A percentile compares a stretch with the other conserved stretches of the same genome.
Conservation (phyloP, 768 basidiomycete species). For the Saitozyma sp. region DNA sequence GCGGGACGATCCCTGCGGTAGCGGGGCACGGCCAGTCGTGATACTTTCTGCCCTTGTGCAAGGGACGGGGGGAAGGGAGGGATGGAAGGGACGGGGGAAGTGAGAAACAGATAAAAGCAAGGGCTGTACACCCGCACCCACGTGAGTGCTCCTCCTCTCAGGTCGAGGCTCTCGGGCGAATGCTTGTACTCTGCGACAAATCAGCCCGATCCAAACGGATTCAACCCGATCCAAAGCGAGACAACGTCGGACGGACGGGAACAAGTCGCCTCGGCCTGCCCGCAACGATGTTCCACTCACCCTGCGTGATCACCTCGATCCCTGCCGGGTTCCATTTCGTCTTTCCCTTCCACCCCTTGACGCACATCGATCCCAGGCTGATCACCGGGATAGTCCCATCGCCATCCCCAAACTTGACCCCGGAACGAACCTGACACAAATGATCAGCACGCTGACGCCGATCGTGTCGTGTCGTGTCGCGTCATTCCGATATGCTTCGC, state of each 20-base stretch:
- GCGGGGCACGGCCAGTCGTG: neutral
- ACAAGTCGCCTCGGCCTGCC: too few species aligned
- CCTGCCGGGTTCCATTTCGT: slow-evolving; percentile 83
- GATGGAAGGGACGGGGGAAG: neutral
- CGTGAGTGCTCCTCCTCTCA: slow-evolving; percentile 88
- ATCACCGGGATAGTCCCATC: slow-evolving; percentile 70
- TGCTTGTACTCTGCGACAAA: slow-evolving; percentile 58
- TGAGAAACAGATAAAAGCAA: neutral
- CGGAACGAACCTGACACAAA: slow-evolving; percentile 61
- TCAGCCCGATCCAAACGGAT: slow-evolving; percentile 1
- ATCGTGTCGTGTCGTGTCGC: neutral
- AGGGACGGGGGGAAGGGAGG: neutral
- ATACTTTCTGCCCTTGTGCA: neutral
- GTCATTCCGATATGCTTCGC: too few species aligned
- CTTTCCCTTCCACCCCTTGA: slow-evolving; percentile 85
- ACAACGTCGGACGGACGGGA: neutral
- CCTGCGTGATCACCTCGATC: slow-evolving; percentile 80
- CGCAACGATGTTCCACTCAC: slow-evolving; percentile 52
- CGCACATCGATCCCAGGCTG: slow-evolving; percentile 81
- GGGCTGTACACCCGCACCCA: slow-evolving; percentile 18
- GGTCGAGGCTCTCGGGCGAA: slow-evolving; percentile 69
- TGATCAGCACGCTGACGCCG: neutral
- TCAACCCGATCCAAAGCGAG: neutral
- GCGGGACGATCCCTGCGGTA: neutral
- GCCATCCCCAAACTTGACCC: slow-evolving; percentile 90